A percentile compares a stretch with the other conserved stretches of the same genome.
Evolutionary conservation across 2,329 filamentous ascomycete species (phyloP).

Genomic region (Ploettnerulaceae sp.): DNA sequence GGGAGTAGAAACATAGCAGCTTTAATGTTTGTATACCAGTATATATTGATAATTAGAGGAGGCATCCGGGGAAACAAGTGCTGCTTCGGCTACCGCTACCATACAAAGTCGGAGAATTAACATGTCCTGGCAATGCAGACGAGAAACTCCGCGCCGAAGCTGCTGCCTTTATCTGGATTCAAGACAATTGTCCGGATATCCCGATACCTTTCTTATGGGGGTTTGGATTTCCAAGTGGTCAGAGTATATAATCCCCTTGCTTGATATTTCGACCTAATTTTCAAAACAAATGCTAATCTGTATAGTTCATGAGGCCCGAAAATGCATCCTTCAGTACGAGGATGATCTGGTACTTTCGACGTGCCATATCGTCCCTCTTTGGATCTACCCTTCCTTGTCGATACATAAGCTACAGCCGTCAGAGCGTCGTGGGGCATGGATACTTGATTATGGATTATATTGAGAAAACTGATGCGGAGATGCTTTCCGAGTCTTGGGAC

Average conservation of each 20-base stretch:
- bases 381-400: background rate
- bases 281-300: background rate
- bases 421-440: too few species aligned
- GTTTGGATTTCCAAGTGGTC: conserved; percentile 33
- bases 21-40: conserved; percentile 37
- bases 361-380: background rate
- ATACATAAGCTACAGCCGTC: background rate
- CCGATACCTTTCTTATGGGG: conserved; percentile 35
- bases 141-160: conserved; percentile 41
- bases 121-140: conserved; percentile 37
- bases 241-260: too few species aligned
- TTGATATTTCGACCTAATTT: conserved; percentile 1
- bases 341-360: background rate
- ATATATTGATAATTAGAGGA: conserved; percentile 17
- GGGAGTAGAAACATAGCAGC: conserved; percentile 33
- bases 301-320: conserved; percentile 4
- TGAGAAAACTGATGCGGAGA: too few species aligned
- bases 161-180: conserved; percentile 38
- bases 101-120: conserved; percentile 36
- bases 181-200: conserved; percentile 36
- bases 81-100: conserved; percentile 33
- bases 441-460: too few species aligned
- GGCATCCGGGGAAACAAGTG: conserved; percentile 23
- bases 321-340: background rate
- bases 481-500: too few species aligned